Evolutionary conservation across 1,284 basidiomycete species (phyloP), one percentile per base, ranked within the genome.

Genomic region (Golubevia pallescens): DNA sequence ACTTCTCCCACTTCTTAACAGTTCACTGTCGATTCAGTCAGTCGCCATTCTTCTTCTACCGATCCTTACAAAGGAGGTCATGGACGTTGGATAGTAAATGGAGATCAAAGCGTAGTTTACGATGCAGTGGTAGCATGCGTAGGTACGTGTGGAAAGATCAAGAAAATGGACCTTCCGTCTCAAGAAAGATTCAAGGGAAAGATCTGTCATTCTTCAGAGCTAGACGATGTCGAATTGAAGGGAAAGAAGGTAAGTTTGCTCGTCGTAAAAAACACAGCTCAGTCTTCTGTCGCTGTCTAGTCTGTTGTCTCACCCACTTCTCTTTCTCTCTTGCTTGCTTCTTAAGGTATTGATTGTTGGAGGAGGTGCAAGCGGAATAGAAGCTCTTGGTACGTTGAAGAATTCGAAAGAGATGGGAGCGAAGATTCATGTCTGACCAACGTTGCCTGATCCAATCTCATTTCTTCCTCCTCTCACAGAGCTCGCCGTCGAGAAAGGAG

Each of bases 361-460:
- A 0, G 88, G 88, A 52, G 90, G 90, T 0, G 90, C 90, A 0
- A 89, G 88, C 58, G 90, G 89, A 6, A 88, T 91, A 16, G 90
- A 91, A 73, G 88, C 90, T n/a, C n/a, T n/a, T n/a, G n/a, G n/a
- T n/a, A n/a, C n/a, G n/a, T n/a, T n/a, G n/a, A n/a, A n/a, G n/a
- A n/a, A n/a, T n/a, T n/a, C n/a, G n/a, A n/a, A n/a, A n/a, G n/a
- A n/a, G n/a, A n/a, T n/a, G n/a, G n/a, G n/a, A n/a, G n/a, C n/a
- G n/a, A n/a, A n/a, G n/a, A n/a, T n/a, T n/a, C n/a, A n/a, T n/a
- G n/a, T n/a, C n/a, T n/a, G n/a, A n/a, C n/a, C n/a, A n/a, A n/a
- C n/a, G n/a, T n/a, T n/a, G n/a, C n/a, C n/a, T n/a, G n/a, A n/a
- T n/a, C n/a, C n/a, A n/a, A n/a, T n/a, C n/a, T n/a, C n/a, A n/a